These are phyloP conservation scores for Thalassiosira gravida DNA, from an alignment of 352 stramenopile species.

Conservation along the genomic window DNA sequence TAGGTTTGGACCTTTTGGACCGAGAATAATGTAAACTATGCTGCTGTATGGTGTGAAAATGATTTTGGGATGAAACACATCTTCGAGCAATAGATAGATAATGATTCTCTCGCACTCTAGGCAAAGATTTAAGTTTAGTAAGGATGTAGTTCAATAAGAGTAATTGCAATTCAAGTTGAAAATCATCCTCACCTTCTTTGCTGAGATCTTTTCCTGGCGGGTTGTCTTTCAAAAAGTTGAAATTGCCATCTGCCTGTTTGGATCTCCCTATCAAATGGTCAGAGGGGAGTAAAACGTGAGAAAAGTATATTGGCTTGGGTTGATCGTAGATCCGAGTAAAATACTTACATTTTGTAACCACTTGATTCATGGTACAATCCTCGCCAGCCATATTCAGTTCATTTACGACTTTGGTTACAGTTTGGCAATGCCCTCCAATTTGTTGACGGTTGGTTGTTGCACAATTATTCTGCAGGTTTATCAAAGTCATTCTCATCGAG, in stretches of 20 bases:
- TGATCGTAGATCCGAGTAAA: not conserved
- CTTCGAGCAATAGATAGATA: constrained; percentile 70
- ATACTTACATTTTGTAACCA: constrained; percentile 63
- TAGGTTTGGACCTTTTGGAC: constrained; percentile 46
- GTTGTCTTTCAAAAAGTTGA: constrained; percentile 71
- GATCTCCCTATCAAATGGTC: constrained; percentile 40
- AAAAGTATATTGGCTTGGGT: not conserved
- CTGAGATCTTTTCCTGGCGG: constrained; percentile 70
- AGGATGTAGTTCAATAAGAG: too few relatives aligned
- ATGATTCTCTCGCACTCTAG: constrained; percentile 81
- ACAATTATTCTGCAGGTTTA: constrained; percentile 41
- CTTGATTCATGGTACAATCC: constrained; percentile 62
- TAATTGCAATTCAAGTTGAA: not conserved
- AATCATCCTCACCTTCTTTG: constrained; percentile 47
- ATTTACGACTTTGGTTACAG: constrained; percentile 61
- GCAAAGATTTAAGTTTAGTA: not conserved
- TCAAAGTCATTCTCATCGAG: constrained; percentile 29
- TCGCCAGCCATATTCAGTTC: constrained; percentile 39
- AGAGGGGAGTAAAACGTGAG: constrained; percentile 1
- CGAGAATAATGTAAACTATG: too few relatives aligned
- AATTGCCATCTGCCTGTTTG: constrained; percentile 33
- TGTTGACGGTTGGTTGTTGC: constrained; percentile 37
- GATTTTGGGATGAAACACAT: too few relatives aligned
- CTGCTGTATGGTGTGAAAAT: too few relatives aligned
- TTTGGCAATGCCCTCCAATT: constrained; percentile 74